phyloP scores from a whole-genome alignment of 139 green algal genomes.

The Coelastrella sp. region DNA sequence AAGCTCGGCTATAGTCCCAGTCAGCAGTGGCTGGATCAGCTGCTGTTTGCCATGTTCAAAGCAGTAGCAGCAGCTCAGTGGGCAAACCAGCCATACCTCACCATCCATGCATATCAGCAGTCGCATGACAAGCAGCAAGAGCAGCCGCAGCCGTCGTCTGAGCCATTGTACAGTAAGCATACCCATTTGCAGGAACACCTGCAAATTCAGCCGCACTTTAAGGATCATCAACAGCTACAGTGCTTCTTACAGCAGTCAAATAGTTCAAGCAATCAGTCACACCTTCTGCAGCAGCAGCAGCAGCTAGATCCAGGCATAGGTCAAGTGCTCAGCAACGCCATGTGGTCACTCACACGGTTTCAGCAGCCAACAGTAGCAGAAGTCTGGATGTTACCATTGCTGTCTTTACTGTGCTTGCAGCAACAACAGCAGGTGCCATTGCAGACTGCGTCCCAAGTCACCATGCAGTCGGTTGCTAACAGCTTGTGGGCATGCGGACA shows the following conservation, averaged over 20 bases:
- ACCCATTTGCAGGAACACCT: no score
- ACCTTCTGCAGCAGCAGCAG: background rate
- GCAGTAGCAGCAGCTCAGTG: background rate
- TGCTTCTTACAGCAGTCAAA: conserved; percentile 22
- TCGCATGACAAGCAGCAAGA: background rate
- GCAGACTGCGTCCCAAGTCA: background rate
- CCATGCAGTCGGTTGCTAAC: background rate
- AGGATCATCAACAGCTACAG: no score
- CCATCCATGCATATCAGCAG: background rate
- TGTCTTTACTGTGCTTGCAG: background rate
- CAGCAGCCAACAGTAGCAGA: background rate
- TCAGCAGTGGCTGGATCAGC: background rate
- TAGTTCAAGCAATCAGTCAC: background rate
- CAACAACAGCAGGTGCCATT: background rate
- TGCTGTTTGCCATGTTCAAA: background rate
- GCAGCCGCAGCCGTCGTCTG: no score
- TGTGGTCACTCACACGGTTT: background rate
- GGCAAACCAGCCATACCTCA: background rate
- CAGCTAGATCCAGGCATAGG: background rate
- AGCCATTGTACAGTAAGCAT: no score
- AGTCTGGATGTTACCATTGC: background rate
- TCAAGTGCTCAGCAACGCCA: background rate
- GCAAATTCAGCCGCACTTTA: background rate
- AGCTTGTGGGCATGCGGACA: background rate
- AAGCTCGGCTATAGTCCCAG: background rate